Evolutionary conservation across 2,329 filamentous ascomycete species (phyloP).

Genomic region (Ophiosphaerella korrae): DNA sequence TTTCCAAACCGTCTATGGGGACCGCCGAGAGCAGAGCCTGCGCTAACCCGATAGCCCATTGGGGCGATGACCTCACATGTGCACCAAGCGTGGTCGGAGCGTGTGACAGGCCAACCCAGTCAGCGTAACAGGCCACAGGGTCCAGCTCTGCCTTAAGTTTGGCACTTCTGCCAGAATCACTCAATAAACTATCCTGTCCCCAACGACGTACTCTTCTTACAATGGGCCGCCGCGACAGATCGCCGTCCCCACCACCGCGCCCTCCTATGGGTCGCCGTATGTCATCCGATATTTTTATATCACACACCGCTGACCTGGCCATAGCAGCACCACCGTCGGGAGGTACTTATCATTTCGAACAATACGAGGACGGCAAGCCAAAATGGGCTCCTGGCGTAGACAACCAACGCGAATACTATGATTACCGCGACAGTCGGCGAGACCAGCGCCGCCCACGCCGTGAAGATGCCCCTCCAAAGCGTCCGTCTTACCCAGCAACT

Average conservation of each 20-base stretch:
- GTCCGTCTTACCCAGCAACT: neutral
- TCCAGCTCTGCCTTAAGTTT: neutral
- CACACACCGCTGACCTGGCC: conserved; percentile 1
- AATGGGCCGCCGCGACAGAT: conserved; percentile 29
- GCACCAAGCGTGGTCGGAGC: conserved; percentile 3
- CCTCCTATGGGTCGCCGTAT: conserved; percentile 23
- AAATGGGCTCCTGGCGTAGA: conserved; percentile 30
- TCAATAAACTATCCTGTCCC: neutral
- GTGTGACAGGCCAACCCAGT: neutral
- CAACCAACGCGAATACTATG: conserved; percentile 26
- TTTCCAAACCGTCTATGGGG: conserved; percentile 12
- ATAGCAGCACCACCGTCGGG: conserved; percentile 15
- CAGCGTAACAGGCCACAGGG: neutral
- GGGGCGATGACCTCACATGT: conserved; percentile 19
- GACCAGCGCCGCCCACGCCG: conserved; percentile 25
- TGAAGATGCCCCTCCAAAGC: conserved; percentile 18
- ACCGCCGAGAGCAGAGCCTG: conserved; percentile 10
- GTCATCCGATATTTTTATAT: neutral
- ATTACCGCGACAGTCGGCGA: conserved; percentile 27
- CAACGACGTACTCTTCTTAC: neutral
- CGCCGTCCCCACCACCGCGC: conserved; percentile 20
- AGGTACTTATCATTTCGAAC: conserved; percentile 29
- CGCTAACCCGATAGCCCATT: conserved; percentile 12
- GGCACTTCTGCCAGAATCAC: neutral
- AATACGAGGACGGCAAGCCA: conserved; percentile 35